Base-by-base conservation (phyloP, 768 basidiomycete species). In the Hydnomerulius pinastri region DNA sequence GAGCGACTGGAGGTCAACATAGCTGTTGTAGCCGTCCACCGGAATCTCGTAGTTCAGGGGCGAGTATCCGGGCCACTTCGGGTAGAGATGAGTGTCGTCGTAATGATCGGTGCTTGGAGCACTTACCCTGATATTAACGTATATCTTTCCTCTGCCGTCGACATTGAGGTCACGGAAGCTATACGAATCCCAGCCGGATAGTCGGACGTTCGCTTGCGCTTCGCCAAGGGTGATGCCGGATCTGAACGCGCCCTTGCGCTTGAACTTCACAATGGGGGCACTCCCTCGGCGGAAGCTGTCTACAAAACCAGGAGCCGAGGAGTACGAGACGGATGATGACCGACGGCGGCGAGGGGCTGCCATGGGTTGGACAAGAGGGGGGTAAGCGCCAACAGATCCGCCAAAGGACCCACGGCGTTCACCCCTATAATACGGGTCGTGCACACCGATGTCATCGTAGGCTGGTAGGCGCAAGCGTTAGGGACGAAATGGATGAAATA, bases 11-110 rank as follows among this genome's bases (percentile, higher is more conserved):
- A 89, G 71, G 59, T 81, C 81, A 33, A 85, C 77, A 38, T 80
- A 81, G 25, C 85, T 81, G 48, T 81, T 78, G 59, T 85, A 85
- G 10, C 77, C 77, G 56, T 87, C 85, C 37, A 88, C 69, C 1
- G 87, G 87, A 37, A 90, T 82, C 61, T 88, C 84, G 56, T 88
- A 90, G 35, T 84, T 87, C 65, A 87, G 76, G 8, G 86, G 77
- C 35, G 76, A 67, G 59, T 87, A 87, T 1, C 86, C 86, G 36
- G 79, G 73, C 86, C 86, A 90, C 87, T 88, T 15, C 21, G 35
- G 25, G 45, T n/a, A 23, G 11, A 29, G 27, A 38, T 53, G 41
- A 51, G 46, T 15, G 42, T 30, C 21, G 38, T 43, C 17, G 39
- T 12, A 35, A 43, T 54, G 45, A 39, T 21, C 1, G 25, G 49